Base-by-base conservation (phyloP, 139 green algal species). In the Closterium sp. region DNA sequence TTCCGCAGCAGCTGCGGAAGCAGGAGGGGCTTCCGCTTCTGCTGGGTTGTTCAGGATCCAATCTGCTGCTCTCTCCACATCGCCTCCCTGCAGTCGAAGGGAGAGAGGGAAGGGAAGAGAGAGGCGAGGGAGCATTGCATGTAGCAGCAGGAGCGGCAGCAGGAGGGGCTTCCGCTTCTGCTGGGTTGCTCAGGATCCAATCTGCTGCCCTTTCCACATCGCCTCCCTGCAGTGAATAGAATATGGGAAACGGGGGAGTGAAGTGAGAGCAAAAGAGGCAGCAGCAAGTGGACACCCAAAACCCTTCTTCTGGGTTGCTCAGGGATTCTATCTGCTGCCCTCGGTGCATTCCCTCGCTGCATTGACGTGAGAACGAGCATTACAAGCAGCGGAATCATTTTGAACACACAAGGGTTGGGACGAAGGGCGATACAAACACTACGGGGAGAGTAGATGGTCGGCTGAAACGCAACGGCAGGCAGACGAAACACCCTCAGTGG, bases 321-420 rank as follows among this genome's bases (percentile, higher is more conserved):
- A 99, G n/a, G 99, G 27, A 99, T 96, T 95, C 94, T 95, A 27
- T 96, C 95, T 9, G 95, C 97, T 0, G 98, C 98, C 0, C 97
- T 95, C n/a, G n/a, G n/a, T n/a, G n/a, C n/a, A n/a, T n/a, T n/a
- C n/a, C n/a, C n/a, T n/a, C n/a, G n/a, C n/a, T n/a, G n/a, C n/a
- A n/a, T n/a, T n/a, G n/a, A n/a, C n/a, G n/a, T n/a, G n/a, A n/a
- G n/a, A n/a, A n/a, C n/a, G n/a, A n/a, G n/a, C n/a, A n/a, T n/a
- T n/a, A n/a, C n/a, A 50, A 50, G 38, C 38, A 50, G 38, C 7
- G 38, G n/a, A n/a, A n/a, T n/a, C n/a, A n/a, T n/a, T n/a, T n/a
- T n/a, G n/a, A n/a, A n/a, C n/a, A n/a, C n/a, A n/a, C n/a, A n/a
- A n/a, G n/a, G n/a, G 62, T 79, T 24, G 17, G 62, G 19, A 79